phyloP scores from a whole-genome alignment of 2,329 filamentous ascomycete species.

The Nigrospora osmanthi region DNA sequence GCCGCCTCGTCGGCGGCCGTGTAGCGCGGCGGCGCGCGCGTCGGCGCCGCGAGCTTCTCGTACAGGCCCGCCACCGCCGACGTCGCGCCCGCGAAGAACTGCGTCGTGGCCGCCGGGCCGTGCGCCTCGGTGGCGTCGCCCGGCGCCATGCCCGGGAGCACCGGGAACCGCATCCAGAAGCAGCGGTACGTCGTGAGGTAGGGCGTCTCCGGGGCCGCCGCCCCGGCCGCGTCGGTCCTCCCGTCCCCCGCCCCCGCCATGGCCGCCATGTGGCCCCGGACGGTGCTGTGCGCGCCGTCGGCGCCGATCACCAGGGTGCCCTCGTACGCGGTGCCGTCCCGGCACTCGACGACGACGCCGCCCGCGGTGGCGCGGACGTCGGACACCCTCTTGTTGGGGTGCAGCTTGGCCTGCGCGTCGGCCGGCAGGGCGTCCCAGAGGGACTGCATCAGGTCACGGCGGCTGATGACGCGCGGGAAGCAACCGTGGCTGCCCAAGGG shows the following conservation, averaged over 20 bases:
- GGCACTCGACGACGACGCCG: constrained; percentile 7
- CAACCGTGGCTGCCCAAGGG: constrained; percentile 17
- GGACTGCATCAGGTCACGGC: constrained; percentile 22
- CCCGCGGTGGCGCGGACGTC: not conserved
- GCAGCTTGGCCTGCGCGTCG: constrained; percentile 15
- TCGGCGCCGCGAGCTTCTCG: constrained; percentile 18
- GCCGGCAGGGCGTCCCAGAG: constrained; percentile 22
- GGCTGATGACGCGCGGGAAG: constrained; percentile 20
- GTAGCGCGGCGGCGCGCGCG: constrained; percentile 13
- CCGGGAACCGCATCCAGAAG: constrained; percentile 25
- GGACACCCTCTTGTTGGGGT: constrained; percentile 13
- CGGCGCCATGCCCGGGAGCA: constrained; percentile 4
- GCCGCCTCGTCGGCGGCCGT: constrained; percentile 16
- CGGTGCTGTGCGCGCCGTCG: constrained; percentile 31
- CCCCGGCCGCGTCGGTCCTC: not conserved
- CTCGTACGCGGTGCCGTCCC: constrained; percentile 23
- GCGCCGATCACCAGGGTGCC: constrained; percentile 32
- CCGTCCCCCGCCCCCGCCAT: not conserved
- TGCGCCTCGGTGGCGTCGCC: constrained; percentile 23
- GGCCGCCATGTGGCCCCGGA: constrained; percentile 21
- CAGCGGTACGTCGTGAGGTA: constrained; percentile 22
- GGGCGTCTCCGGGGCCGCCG: constrained; percentile 18
- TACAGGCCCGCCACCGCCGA: constrained; percentile 24
- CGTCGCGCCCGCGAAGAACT: constrained; percentile 19
- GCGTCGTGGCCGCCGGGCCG: constrained; percentile 13